These are phyloP conservation scores for Hirsutella thompsonii DNA, from an alignment of 2,329 filamentous ascomycete species.

Conservation along the genomic window DNA sequence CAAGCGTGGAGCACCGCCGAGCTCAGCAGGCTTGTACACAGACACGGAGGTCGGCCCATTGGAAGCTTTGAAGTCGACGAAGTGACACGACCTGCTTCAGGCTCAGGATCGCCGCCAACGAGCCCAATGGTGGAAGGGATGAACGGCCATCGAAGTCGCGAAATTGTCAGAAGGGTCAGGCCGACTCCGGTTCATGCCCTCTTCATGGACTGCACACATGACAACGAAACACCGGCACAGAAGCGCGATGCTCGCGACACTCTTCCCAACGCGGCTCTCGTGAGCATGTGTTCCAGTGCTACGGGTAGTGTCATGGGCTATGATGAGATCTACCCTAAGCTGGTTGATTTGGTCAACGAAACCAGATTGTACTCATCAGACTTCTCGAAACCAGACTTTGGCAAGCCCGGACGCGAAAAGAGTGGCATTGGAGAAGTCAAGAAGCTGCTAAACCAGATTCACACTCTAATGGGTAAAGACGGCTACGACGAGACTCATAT, in stretches of 20 bases:
- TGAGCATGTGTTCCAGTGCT: constrained; percentile 90
- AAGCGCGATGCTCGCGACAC: constrained; percentile 92
- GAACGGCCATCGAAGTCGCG: constrained; percentile 29
- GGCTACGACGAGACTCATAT: constrained; percentile 93
- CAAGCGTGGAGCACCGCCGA: constrained; percentile 94
- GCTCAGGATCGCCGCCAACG: constrained; percentile 16
- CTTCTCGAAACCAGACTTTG: constrained; percentile 46
- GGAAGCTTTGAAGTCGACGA: constrained; percentile 96
- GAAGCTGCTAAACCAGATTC: constrained; percentile 87
- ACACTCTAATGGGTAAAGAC: constrained; percentile 89
- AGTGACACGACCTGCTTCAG: constrained; percentile 48
- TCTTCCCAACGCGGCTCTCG: constrained; percentile 82
- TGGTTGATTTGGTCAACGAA: constrained; percentile 89
- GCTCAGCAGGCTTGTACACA: constrained; percentile 83
- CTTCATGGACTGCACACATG: constrained; percentile 99
- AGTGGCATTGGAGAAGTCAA: constrained; percentile 84
- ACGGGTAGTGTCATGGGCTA: constrained; percentile 97
- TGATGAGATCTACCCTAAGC: constrained; percentile 86
- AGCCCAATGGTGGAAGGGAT: constrained; percentile 17
- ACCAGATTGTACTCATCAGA: constrained; percentile 70
- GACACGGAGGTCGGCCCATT: constrained; percentile 85
- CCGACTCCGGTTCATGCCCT: constrained; percentile 83
- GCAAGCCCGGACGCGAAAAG: constrained; percentile 57
- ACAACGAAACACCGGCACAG: constrained; percentile 92
- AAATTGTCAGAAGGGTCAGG: constrained; percentile 69